Evolutionary conservation across 1,284 basidiomycete genomes (phyloP).

Genomic region (Apiotrichum sp.): DNA sequence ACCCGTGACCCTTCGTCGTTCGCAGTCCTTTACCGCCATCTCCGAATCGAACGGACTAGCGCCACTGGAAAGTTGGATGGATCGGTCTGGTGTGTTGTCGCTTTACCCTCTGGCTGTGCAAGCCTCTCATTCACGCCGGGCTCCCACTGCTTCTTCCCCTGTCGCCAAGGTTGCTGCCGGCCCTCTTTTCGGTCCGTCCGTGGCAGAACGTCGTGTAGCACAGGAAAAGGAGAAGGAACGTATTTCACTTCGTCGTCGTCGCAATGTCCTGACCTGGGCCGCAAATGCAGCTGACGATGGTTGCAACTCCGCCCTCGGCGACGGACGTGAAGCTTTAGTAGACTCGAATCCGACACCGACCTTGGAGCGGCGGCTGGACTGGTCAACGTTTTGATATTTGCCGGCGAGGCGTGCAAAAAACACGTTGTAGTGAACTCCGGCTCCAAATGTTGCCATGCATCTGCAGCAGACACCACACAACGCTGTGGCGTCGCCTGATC

Average conservation of each 20-base stretch:
- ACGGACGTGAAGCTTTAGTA: constrained; percentile 22
- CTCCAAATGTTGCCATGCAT: no score
- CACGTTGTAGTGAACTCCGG: no score
- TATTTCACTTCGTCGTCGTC: constrained; percentile 24
- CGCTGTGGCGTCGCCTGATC: no score
- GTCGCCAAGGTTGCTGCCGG: constrained; percentile 22
- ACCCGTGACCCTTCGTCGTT: constrained; percentile 4
- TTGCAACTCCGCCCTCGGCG: not conserved
- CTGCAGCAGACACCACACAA: no score
- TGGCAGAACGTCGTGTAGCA: constrained; percentile 22
- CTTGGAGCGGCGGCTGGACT: constrained; percentile 15
- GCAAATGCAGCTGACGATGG: not conserved
- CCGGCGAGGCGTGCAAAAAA: no score
- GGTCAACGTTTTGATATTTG: constrained; percentile 18
- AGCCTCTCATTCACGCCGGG: constrained; percentile 23
- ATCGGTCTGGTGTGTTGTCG: constrained; percentile 36
- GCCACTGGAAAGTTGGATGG: constrained; percentile 43
- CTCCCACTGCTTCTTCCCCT: not conserved
- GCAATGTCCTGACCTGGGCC: constrained; percentile 14
- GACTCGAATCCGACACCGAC: not conserved
- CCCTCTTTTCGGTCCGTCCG: constrained; percentile 35
- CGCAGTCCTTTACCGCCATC: constrained; percentile 1
- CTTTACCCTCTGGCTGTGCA: constrained; percentile 42
- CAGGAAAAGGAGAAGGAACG: constrained; percentile 29
- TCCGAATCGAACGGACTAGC: constrained; percentile 21